Evolutionary conservation across 805 yeast genomes (phyloP).

Genomic region (Pichia nakasei): DNA sequence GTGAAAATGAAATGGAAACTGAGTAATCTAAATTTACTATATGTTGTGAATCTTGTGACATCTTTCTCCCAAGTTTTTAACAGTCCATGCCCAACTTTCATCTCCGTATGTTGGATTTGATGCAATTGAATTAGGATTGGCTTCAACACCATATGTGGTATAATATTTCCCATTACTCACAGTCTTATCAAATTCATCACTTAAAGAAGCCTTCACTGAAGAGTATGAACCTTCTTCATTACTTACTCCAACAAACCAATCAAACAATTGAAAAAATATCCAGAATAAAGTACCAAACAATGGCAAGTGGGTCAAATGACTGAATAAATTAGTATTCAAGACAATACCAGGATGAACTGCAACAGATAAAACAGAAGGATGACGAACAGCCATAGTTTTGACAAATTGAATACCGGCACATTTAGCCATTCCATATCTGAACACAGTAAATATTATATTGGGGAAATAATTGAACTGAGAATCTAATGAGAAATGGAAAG

Average conservation of each 20-base stretch:
- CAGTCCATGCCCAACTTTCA: constrained; percentile 75
- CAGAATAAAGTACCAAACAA: constrained; percentile 68
- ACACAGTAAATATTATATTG: constrained; percentile 62
- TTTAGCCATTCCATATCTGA: constrained; percentile 70
- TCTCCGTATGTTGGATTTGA: constrained; percentile 51
- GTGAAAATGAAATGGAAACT: too few relatives aligned
- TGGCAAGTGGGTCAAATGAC: constrained; percentile 72
- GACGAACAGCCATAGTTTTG: constrained; percentile 51
- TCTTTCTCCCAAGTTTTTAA: constrained; percentile 46
- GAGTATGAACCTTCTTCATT: constrained; percentile 65
- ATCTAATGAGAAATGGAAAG: constrained; percentile 38
- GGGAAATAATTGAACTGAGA: constrained; percentile 51
- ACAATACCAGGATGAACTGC: constrained; percentile 82
- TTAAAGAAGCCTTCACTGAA: constrained; percentile 53
- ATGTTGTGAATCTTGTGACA: constrained; percentile 26
- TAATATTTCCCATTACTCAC: constrained; percentile 63
- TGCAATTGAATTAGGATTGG: constrained; percentile 52
- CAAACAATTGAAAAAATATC: constrained; percentile 62
- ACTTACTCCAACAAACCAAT: constrained; percentile 59
- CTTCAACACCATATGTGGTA: constrained; percentile 49
- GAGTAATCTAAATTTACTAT: background rate
- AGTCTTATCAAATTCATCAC: constrained; percentile 38
- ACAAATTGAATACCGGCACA: constrained; percentile 69
- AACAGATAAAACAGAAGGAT: constrained; percentile 55
- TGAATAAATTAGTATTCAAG: constrained; percentile 69